These are phyloP conservation scores for Suhomyces canberraensis DNA, from an alignment of 805 yeast genomes.

Conservation along the genomic window DNA sequence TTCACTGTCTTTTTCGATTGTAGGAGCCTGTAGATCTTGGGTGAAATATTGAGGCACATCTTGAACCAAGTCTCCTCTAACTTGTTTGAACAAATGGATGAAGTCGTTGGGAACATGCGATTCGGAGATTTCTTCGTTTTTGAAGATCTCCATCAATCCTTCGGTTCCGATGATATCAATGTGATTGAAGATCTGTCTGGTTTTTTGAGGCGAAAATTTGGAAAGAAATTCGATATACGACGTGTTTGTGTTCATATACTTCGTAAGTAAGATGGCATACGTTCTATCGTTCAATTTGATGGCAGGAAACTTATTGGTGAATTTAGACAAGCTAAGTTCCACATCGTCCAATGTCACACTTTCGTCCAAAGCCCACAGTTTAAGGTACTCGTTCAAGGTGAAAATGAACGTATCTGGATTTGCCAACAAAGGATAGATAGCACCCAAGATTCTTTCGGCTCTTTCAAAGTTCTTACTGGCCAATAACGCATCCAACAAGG, in stretches of 20 bases:
- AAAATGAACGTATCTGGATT: conserved; percentile 50
- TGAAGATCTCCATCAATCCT: conserved; percentile 37
- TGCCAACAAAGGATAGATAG: conserved; percentile 51
- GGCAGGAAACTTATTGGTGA: conserved; percentile 27
- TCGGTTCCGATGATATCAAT: conserved; percentile 54
- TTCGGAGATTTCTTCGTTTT: conserved; percentile 18
- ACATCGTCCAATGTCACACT: conserved; percentile 41
- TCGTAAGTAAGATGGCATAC: conserved; percentile 55
- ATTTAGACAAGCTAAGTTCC: conserved; percentile 36
- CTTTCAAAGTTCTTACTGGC: conserved; percentile 62
- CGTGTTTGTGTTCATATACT: conserved; percentile 19
- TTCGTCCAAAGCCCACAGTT: conserved; percentile 36
- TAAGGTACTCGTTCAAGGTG: conserved; percentile 66
- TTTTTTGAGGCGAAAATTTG: conserved; percentile 11
- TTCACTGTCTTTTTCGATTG: conserved; percentile 54
- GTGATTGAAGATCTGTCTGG: conserved; percentile 38
- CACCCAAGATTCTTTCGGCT: conserved; percentile 64
- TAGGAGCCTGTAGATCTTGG: conserved; percentile 27
- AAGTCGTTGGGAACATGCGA: conserved; percentile 36
- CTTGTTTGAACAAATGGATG: conserved; percentile 26
- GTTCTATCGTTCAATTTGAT: conserved; percentile 47
- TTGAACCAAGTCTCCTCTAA: conserved; percentile 10
- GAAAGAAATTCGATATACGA: conserved; percentile 8
- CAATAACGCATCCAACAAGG: conserved; percentile 74
- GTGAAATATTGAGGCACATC: conserved; percentile 28